Evolutionary conservation across 1,284 basidiomycete genomes (phyloP).

Genomic region (Ganoderma lingzhi): DNA sequence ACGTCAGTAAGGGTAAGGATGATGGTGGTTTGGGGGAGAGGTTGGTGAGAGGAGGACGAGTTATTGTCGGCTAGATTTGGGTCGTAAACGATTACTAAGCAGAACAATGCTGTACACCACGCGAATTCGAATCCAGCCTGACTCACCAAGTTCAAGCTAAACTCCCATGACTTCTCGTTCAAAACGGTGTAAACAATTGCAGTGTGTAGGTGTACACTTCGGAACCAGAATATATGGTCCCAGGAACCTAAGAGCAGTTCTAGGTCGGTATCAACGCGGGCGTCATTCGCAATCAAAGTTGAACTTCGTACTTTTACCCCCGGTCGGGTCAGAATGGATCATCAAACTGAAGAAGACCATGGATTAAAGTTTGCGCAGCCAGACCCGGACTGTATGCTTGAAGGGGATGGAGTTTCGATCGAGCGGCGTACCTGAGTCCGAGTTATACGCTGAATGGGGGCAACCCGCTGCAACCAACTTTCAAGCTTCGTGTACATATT

Average conservation of each 20-base stretch:
- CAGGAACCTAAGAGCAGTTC: no score
- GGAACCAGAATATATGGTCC: no score
- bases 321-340: no score
- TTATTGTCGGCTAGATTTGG: not conserved
- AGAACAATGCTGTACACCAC: not conserved
- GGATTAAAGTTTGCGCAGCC: no score
- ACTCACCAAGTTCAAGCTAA: not conserved
- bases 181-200: no score
- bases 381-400: not conserved
- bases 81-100: not conserved
- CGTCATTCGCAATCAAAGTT: no score
- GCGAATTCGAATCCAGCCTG: not conserved
- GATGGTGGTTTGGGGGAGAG: constrained; percentile 2
- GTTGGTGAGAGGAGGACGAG: not conserved
- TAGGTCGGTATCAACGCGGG: no score
- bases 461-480: no score
- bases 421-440: not conserved
- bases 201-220: no score
- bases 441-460: not conserved
- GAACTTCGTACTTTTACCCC: no score
- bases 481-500: no score
- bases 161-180: not conserved
- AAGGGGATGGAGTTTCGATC: not conserved
- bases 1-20: not conserved
- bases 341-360: no score